Evolutionary conservation across 2,329 filamentous ascomycete genomes (phyloP).

Genomic region (Aspergillus eucalypticola): DNA sequence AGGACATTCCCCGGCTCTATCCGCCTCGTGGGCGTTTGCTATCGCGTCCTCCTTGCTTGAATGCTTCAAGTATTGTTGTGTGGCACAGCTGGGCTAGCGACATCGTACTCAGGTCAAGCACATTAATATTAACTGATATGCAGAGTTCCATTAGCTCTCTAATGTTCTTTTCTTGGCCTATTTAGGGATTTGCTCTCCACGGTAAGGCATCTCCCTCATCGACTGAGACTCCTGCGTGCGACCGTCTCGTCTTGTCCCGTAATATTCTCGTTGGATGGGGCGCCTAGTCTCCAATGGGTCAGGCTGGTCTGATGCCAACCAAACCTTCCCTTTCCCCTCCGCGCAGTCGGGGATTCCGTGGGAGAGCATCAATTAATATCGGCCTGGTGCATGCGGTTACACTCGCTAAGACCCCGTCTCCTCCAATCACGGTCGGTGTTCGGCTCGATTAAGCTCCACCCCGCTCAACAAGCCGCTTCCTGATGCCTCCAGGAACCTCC

Average conservation of each 20-base stretch:
- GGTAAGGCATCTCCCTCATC: background rate
- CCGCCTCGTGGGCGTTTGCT: constrained; percentile 5
- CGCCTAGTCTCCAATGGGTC: background rate
- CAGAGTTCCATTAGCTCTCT: too few relatives aligned
- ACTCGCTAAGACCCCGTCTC: background rate
- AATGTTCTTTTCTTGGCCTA: too few relatives aligned
- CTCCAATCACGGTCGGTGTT: background rate
- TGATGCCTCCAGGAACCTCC: background rate
- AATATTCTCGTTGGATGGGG: constrained; percentile 16
- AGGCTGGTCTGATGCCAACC: background rate
- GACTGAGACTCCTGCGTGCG: background rate
- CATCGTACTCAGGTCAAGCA: too few relatives aligned
- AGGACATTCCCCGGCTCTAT: constrained; percentile 12
- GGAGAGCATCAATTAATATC: background rate
- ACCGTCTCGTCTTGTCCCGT: constrained; percentile 5
- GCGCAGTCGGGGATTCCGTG: background rate
- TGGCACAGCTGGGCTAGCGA: background rate
- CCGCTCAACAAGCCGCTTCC: background rate
- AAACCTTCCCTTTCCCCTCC: background rate
- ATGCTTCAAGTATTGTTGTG: background rate
- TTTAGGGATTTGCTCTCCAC: background rate
- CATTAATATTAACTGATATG: too few relatives aligned
- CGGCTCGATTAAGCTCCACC: background rate
- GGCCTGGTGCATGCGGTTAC: constrained; percentile 1
- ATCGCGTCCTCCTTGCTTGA: background rate